Base-by-base conservation (phyloP, 202 grass and related monocot genomes). In the Panicum virgatum region DNA sequence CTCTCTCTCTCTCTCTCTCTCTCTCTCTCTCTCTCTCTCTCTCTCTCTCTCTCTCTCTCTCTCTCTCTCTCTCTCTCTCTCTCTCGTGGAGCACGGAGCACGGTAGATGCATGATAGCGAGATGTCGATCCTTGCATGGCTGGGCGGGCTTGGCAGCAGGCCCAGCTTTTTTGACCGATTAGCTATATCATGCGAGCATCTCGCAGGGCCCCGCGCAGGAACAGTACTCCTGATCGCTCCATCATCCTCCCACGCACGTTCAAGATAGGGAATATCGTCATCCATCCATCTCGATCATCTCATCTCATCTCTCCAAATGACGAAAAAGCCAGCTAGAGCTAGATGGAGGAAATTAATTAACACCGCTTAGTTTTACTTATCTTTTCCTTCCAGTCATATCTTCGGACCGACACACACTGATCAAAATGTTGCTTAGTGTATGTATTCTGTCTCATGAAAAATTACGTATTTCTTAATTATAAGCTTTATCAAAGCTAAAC, bases 121-220 rank as follows among this genome's bases (percentile, higher is more conserved):
- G 71, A 56, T 54, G 48, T 73, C 70, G 70, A 73, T 53, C 30
- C 70, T n/a, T n/a, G n/a, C n/a, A n/a, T n/a, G n/a, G n/a, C n/a
- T 36, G 69, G 27, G 16, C 70, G 27, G 29, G 46, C 51, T 72
- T 72, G 69, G 46, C 69, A 52, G 69, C 69, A 72, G 46, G 46
- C 56, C 23, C 23, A 23, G 46, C 46, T 72, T 72, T 72, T 72
- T 72, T 72, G 69, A 72, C 69, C 69, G 77, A 66, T 78, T 62
- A 69, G 51, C 50, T 43, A 69, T 18, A 61, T 76, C 48, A 68
- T 68, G 70, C 78, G 62, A 81, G 84, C 84, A 86, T 76, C 85
- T 86, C 70, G 71, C 78, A 20, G 30, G 68, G 43, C 20, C 27
- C 57, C 69, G 5, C 52, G 20, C 0, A 0, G 29, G 60, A 61